Percentiles rank a stretch among this genome's conserved stretches.
Evolutionary conservation across 176 grass and related monocot species (phyloP).

Genomic region (Ananas comosus): DNA sequence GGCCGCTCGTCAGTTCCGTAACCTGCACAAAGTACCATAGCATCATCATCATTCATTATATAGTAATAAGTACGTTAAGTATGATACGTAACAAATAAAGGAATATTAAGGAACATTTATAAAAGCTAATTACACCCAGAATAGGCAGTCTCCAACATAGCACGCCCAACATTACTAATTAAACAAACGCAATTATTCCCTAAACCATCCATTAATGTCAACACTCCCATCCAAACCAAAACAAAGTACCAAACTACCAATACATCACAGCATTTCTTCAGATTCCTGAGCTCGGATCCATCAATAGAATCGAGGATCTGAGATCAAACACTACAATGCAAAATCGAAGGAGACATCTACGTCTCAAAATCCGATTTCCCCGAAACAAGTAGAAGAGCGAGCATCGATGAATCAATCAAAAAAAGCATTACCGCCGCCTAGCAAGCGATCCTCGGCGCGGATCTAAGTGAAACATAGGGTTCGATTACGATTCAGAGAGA

Average conservation of each 20-base stretch:
- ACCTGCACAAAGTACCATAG: slow-evolving; percentile 42
- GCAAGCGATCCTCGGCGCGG: neutral
- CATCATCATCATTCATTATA: slow-evolving; percentile 19
- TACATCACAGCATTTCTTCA: neutral
- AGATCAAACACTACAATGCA: no score
- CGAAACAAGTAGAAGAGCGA: neutral
- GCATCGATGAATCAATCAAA: no score
- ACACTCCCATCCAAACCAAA: neutral
- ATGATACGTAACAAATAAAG: neutral
- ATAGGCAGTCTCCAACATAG: no score
- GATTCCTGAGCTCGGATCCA: no score
- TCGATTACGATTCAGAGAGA: neutral
- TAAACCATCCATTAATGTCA: neutral
- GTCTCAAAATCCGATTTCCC: no score
- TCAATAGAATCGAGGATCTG: no score
- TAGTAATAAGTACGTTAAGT: neutral
- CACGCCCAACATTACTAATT: no score
- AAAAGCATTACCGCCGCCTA: no score
- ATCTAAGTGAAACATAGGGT: neutral
- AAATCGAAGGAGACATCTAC: no score
- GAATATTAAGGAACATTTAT: neutral
- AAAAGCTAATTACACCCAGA: no score
- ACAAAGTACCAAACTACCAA: neutral
- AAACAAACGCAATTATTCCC: no score
- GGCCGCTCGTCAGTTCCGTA: slow-evolving; percentile 82